These are phyloP conservation scores for Nothophoma quercina DNA, from an alignment of 2,329 filamentous ascomycete species.

Conservation along the genomic window DNA sequence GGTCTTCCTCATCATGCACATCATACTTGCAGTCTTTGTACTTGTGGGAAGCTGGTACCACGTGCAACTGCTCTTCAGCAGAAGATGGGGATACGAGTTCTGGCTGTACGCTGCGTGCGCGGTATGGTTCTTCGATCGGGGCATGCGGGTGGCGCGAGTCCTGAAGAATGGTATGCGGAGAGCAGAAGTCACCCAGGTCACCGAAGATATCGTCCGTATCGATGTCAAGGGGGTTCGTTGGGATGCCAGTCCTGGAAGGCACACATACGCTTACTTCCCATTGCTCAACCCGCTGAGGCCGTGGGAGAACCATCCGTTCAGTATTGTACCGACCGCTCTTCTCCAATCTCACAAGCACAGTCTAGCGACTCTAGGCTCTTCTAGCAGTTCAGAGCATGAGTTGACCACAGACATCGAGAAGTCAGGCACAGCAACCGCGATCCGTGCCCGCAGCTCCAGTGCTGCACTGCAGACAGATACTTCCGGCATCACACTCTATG, in stretches of 20 bases:
- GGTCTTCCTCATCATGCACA: constrained; percentile 46
- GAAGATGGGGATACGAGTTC: constrained; percentile 50
- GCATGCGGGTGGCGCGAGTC: constrained; percentile 52
- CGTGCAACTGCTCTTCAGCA: constrained; percentile 43
- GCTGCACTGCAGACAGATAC: neutral
- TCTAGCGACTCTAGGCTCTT: neutral
- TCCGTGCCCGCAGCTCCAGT: neutral
- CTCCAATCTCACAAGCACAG: constrained; percentile 11
- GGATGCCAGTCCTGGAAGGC: constrained; percentile 36
- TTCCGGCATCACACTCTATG: constrained; percentile 47
- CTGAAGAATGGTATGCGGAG: constrained; percentile 48
- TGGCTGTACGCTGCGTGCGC: constrained; percentile 57
- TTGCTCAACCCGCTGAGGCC: constrained; percentile 43
- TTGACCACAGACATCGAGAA: neutral
- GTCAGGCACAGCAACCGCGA: neutral
- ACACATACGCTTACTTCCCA: constrained; percentile 60
- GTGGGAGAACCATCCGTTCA: constrained; percentile 67
- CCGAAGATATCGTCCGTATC: constrained; percentile 47
- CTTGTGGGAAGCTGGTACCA: constrained; percentile 49
- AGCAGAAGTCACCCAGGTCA: constrained; percentile 48
- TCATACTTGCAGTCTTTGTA: constrained; percentile 41
- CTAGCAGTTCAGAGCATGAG: constrained; percentile 3
- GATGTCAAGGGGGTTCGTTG: constrained; percentile 53
- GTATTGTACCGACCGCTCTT: constrained; percentile 39
- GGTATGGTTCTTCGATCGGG: constrained; percentile 58